phyloP scores from a whole-genome alignment of 225 moss, liverwort and hornwort genomes.

The Asterella californica region DNA sequence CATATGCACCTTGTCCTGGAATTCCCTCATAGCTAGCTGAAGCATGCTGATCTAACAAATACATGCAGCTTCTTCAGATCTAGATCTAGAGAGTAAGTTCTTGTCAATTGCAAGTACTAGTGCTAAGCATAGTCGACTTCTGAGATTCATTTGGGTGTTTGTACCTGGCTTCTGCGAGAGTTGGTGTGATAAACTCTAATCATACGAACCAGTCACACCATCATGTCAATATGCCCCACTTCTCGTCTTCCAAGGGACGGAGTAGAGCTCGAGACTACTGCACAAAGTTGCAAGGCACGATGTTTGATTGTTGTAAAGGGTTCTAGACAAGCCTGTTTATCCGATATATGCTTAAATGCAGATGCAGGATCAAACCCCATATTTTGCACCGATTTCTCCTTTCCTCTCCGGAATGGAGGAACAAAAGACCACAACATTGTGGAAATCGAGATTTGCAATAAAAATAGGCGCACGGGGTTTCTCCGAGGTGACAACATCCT shows the following conservation, averaged over 20 bases:
- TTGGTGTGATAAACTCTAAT: neutral
- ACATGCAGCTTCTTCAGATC: too few relatives aligned
- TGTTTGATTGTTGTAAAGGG: neutral
- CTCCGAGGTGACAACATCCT: neutral
- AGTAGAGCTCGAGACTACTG: neutral
- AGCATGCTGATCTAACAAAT: too few relatives aligned
- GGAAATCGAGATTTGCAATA: conserved; percentile 9
- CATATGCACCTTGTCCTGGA: too few relatives aligned
- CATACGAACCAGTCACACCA: neutral
- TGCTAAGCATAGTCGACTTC: neutral
- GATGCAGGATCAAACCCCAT: conserved; percentile 9
- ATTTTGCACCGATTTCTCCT: neutral
- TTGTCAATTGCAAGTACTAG: too few relatives aligned
- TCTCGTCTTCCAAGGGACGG: neutral
- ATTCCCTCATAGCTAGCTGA: too few relatives aligned
- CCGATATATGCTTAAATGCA: neutral
- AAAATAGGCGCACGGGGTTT: neutral
- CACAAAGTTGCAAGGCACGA: too few relatives aligned
- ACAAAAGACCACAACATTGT: conserved; percentile 7
- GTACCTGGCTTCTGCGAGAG: neutral
- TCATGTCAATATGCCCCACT: neutral
- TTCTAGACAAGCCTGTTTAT: neutral
- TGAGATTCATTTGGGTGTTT: neutral
- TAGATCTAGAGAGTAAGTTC: too few relatives aligned
- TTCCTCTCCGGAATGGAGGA: conserved; percentile 11